Base-by-base conservation (phyloP, 225 moss, liverwort and hornwort species). In the Straminergon stramineum region DNA sequence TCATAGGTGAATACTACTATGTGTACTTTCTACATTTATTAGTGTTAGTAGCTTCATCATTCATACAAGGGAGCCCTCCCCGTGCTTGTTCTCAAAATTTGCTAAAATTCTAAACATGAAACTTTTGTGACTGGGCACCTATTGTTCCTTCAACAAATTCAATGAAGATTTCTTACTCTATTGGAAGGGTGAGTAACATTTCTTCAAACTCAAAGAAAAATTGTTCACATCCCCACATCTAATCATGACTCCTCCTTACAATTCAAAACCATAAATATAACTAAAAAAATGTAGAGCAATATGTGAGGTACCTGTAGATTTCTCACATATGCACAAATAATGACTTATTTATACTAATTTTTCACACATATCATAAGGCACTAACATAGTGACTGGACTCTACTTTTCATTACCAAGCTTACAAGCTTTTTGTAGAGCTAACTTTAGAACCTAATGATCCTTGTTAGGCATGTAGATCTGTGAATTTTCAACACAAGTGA, bases 121-220 rank as follows among this genome's bases (percentile, higher is more conserved):
- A 75, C 20, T 0, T 51, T 75, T 75, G 17, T 2, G 2, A 75
- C 1, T 31, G 0, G 30, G 1, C 48, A 75, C 31, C 0, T 48
- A 0, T 0, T 0, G 0, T 48, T 31, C 18, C 3, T 48, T 75
- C 30, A 19, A 48, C 2, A 1, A 48, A 30, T 48, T 48, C 1
- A 2, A 0, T 31, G 18, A 74, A 4, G 3, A 74, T 74, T 30
- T 45, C 10, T 17, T 15, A 74, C 4, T 30, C 1, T 0, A 6
- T 30, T 74, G 17, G 17, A 45, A 45, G 30, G 74, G 3, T 1
- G 1, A 28, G 27, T 45, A 28, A 45, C 1, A 11, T 18, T 75
- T 48, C 10, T 75, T 0, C 1, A 0, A 48, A 30, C 11, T 30
- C 0, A 0, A 2, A 3, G 4, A 75, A 30, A 6, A 31, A 17